These are phyloP conservation scores for Pseudoscleropodium purum DNA, from an alignment of 225 moss, liverwort and hornwort genomes.

Conservation along the genomic window DNA sequence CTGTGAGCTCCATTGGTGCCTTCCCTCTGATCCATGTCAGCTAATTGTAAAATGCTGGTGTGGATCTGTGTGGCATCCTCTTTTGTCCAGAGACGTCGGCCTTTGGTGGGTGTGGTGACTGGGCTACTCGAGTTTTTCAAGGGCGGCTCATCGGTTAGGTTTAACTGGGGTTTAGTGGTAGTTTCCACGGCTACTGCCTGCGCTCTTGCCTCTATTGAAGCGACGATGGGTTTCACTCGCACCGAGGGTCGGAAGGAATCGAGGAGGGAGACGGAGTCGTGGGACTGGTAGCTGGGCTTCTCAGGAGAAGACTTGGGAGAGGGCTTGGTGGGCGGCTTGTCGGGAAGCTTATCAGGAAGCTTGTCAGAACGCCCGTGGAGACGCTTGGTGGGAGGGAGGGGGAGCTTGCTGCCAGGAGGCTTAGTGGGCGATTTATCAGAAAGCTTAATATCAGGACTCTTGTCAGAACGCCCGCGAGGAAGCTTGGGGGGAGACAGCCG, in stretches of 20 bases:
- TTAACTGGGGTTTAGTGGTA: not conserved
- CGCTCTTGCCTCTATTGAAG: not conserved
- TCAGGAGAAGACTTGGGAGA: not conserved
- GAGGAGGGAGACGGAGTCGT: constrained; percentile 13
- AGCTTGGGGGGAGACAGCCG: not conserved
- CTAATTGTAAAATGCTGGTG: not conserved
- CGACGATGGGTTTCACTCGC: constrained; percentile 5
- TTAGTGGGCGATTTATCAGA: not conserved
- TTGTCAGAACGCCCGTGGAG: not conserved
- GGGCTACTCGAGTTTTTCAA: not conserved
- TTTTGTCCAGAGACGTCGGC: constrained; percentile 21
- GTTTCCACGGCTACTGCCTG: not conserved
- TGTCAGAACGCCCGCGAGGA: not conserved
- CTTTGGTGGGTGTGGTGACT: not conserved
- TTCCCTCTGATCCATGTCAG: not conserved
- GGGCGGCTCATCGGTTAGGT: not conserved
- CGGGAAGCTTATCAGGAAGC: not conserved
- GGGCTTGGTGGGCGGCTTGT: not conserved
- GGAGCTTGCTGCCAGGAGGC: not conserved
- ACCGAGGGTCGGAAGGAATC: not conserved
- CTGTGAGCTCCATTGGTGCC: not conserved
- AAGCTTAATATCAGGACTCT: not conserved
- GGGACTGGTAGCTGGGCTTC: constrained; percentile 2
- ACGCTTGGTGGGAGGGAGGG: not conserved
- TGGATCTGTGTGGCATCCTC: not conserved